Evolutionary conservation across 192 early-diverging fungal genomes (phyloP), one percentile per base, ranked within the genome.

Genomic region (Borealophlyctis nickersoniae): DNA sequence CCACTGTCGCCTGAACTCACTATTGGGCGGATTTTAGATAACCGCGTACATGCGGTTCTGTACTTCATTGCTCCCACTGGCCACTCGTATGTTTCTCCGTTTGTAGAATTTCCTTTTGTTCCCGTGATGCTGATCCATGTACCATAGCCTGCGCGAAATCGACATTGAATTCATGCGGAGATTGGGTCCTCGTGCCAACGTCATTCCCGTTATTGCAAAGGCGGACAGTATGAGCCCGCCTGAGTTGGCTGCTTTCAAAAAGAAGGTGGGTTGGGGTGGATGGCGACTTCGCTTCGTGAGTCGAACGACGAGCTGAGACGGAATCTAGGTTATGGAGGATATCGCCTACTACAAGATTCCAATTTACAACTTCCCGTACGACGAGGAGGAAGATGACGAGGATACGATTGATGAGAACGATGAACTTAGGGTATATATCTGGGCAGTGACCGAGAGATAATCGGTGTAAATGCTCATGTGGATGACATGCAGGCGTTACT

Each of bases 51-150:
- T 70, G 91, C 90, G 14, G 83, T 96, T 26, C 80, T 99, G 57
- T 99, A 99, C 84, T 99, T 99, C 74, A 96, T 99, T 66, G 84
- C 90, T 32, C 95, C 97, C 23, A 94, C 94, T 34, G 97, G 97
- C 32, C 95, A 98, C 81, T 83, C 90, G 81, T 75, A 71, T 65
- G 64, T 66, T 14, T 19, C 14, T n/a, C 9, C 45, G 11, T 52
- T 2, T 7, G 4, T 60, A 32, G 30, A 11, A 59, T 58, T 49
- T 26, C 36, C 16, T 52, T 11, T 24, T 65, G 34, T 24, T 66
- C 27, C 53, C 27, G 28, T 28, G 36, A 39, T 63, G 19, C 32
- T 9, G n/a, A n/a, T 53, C 14, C 29, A 3, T 3, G 36, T 13
- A 4, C 14, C 29, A 13, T 39, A 80, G 89, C 28, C 84, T 99